Evolutionary conservation across 805 yeast species (phyloP).

Genomic region (Pichia cephalocereana): DNA sequence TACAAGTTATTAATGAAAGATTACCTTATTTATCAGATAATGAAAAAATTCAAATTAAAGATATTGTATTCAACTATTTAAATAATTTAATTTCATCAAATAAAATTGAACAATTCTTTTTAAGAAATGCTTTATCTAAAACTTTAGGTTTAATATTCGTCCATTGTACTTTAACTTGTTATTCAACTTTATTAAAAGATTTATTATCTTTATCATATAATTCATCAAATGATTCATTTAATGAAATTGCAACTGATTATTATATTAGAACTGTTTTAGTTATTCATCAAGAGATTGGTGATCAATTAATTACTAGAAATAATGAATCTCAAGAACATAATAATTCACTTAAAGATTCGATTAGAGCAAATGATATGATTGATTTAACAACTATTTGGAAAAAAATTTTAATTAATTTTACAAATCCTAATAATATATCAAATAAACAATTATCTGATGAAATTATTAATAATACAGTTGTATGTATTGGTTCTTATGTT

Average conservation of each 20-base stretch:
- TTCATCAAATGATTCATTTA: slow-evolving; percentile 21
- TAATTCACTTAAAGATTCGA: slow-evolving; percentile 67
- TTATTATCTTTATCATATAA: slow-evolving; percentile 30
- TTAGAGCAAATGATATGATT: slow-evolving; percentile 69
- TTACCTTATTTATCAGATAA: slow-evolving; percentile 36
- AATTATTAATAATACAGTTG: slow-evolving; percentile 48
- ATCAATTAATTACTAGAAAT: slow-evolving; percentile 70
- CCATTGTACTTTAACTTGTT: slow-evolving; percentile 35
- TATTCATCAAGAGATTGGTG: slow-evolving; percentile 89
- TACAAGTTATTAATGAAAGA: slow-evolving; percentile 60
- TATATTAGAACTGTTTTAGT: slow-evolving; percentile 64
- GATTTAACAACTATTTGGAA: slow-evolving; percentile 61
- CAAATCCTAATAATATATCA: slow-evolving; percentile 12
- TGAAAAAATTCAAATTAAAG: slow-evolving; percentile 38
- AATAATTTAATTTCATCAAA: slow-evolving; percentile 18
- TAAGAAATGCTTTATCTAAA: slow-evolving; percentile 52
- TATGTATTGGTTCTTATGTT: slow-evolving; percentile 74
- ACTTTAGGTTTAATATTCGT: slow-evolving; percentile 44
- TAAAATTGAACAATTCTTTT: slow-evolving; percentile 30
- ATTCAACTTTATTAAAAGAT: slow-evolving; percentile 45
- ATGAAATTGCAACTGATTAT: slow-evolving; percentile 50
- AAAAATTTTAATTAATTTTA: slow-evolving; percentile 36
- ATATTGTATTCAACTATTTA: slow-evolving; percentile 39
- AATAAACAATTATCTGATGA: slow-evolving; percentile 25
- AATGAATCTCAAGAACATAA: slow-evolving; percentile 56